A percentile compares a stretch with the other conserved stretches of the same genome.
Evolutionary conservation across 1,139 yeast species (phyloP).

Genomic region (Taphrina betulina): DNA sequence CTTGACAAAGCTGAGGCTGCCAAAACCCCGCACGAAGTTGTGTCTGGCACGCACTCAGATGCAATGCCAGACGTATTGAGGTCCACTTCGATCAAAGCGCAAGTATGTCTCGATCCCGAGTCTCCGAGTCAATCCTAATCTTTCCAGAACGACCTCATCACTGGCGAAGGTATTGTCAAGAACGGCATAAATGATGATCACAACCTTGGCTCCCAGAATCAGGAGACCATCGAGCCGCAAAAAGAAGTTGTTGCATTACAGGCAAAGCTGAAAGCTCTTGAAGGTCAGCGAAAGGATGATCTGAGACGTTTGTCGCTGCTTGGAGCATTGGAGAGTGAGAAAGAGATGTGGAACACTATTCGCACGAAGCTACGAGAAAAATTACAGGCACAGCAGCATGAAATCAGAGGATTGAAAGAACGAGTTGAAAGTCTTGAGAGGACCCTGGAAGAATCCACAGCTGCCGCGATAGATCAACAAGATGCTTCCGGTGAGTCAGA

Average conservation of each 20-base stretch:
- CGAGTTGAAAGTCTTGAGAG: slow-evolving; percentile 3
- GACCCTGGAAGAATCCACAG: neutral
- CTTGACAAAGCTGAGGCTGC: no score
- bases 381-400: slow-evolving; percentile 18
- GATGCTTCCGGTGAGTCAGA: neutral
- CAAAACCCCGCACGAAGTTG: no score
- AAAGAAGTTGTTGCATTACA: neutral
- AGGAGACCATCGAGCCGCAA: no score
- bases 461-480: neutral
- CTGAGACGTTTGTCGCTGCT: neutral
- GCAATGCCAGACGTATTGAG: no score
- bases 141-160: no score
- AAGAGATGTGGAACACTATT: slow-evolving; percentile 12
- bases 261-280: neutral
- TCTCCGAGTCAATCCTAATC: no score
- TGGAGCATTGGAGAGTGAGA: slow-evolving; percentile 15
- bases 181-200: no score
- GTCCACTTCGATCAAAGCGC: no score
- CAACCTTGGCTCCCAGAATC: no score
- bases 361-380: slow-evolving; percentile 13
- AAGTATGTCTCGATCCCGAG: no score
- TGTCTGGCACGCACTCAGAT: no score
- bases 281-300: slow-evolving; percentile 5
- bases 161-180: no score
- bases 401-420: slow-evolving; percentile 3